Conservation (phyloP, 129 eudicot species). For the Tanacetum coccineum region DNA sequence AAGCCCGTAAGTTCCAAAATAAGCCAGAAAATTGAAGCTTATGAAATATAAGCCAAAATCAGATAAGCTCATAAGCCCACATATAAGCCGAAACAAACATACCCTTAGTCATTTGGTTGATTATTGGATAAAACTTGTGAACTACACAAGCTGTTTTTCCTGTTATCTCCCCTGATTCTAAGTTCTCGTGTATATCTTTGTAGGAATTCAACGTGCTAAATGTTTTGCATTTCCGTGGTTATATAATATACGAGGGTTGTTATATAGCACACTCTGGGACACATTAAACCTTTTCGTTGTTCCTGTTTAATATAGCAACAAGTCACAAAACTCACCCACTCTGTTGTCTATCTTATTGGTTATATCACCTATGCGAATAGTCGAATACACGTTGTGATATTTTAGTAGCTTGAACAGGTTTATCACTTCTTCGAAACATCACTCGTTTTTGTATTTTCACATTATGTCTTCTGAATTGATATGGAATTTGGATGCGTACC, state of each 20-base stretch:
- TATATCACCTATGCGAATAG: not conserved
- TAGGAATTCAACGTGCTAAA: too few relatives aligned
- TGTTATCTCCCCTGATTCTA: too few relatives aligned
- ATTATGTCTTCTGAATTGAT: not conserved
- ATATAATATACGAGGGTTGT: not conserved
- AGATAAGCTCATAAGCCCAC: too few relatives aligned
- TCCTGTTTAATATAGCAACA: not conserved
- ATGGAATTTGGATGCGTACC: not conserved
- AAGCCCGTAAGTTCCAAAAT: too few relatives aligned
- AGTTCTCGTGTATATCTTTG: too few relatives aligned
- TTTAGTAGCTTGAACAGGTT: not conserved
- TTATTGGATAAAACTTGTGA: too few relatives aligned
- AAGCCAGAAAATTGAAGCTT: too few relatives aligned
- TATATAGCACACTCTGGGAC: constrained; percentile 1
- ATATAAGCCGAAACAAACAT: too few relatives aligned
- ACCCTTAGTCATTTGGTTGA: too few relatives aligned
- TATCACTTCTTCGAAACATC: not conserved
- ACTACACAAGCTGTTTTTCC: too few relatives aligned
- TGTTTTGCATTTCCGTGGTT: not conserved
- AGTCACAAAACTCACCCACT: not conserved
- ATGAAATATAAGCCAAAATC: too few relatives aligned
- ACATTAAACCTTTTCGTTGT: not conserved
- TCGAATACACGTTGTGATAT: not conserved
- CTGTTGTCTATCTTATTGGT: constrained; percentile 10
- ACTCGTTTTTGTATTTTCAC: not conserved